Conservation (phyloP, 805 yeast genomes). For the Sungouiozyma intestinalis region DNA sequence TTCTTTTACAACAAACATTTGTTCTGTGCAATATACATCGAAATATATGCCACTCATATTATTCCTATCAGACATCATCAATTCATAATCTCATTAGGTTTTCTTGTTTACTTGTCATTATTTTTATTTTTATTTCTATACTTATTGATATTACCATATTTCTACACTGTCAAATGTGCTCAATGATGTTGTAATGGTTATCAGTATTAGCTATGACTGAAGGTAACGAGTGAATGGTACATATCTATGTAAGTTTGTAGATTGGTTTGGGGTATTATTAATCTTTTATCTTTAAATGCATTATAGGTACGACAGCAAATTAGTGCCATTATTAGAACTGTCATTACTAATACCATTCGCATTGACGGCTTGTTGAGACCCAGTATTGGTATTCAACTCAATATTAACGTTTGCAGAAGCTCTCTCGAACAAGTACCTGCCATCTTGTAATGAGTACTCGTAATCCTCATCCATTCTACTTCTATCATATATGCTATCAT, state of each 20-base stretch:
- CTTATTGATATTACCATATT: not conserved
- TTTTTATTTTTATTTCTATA: not conserved
- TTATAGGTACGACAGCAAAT: not conserved
- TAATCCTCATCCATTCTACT: slow-evolving; percentile 35
- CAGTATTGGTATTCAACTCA: not conserved
- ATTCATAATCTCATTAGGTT: not conserved
- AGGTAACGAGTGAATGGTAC: no score
- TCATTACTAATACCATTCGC: not conserved
- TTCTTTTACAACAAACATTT: not conserved
- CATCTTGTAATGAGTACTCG: slow-evolving; percentile 27
- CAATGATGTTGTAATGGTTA: no score
- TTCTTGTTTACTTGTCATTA: not conserved
- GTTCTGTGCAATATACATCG: not conserved
- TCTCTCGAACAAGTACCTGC: slow-evolving; percentile 24
- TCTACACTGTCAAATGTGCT: no score
- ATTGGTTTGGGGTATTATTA: not conserved
- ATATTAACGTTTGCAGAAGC: slow-evolving; percentile 12
- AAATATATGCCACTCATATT: not conserved
- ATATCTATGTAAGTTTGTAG: no score
- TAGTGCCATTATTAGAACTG: not conserved
- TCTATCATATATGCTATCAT: slow-evolving; percentile 5
- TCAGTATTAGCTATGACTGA: no score
- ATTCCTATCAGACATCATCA: not conserved
- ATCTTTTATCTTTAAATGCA: no score
- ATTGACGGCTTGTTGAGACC: not conserved